These are phyloP conservation scores for Heliamphora exappendiculata DNA, from an alignment of 148 eudicot genomes.

Conservation along the genomic window DNA sequence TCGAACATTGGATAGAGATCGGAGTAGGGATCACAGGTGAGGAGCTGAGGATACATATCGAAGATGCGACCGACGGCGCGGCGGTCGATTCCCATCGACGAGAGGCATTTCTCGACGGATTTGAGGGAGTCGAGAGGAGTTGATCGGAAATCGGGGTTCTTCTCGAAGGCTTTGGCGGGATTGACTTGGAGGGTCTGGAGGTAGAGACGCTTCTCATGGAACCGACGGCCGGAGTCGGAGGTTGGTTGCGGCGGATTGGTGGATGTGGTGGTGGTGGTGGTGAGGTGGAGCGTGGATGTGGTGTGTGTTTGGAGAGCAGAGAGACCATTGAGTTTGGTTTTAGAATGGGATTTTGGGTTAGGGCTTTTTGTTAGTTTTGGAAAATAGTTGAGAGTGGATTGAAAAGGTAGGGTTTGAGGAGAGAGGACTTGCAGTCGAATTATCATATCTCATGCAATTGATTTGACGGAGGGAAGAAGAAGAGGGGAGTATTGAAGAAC, in stretches of 20 bases:
- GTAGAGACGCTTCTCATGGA: conserved; percentile 66
- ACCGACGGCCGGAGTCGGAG: conserved; percentile 42
- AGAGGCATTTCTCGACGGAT: conserved; percentile 48
- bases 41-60: conserved; percentile 72
- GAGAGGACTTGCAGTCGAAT: not conserved
- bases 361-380: conserved; percentile 18
- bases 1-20: conserved; percentile 57
- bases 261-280: conserved; percentile 12
- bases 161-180: conserved; percentile 54
- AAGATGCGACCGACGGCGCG: conserved; percentile 58
- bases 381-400: not conserved
- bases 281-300: conserved; percentile 11
- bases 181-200: conserved; percentile 61
- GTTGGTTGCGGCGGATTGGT: conserved; percentile 13
- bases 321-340: not conserved
- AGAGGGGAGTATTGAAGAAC: not conserved
- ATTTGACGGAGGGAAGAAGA: not conserved
- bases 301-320: conserved; percentile 8
- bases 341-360: conserved; percentile 1
- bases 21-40: conserved; percentile 54
- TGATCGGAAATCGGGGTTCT: conserved; percentile 70
- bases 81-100: conserved; percentile 51
- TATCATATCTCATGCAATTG: not conserved
- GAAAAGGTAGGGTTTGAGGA: conserved; percentile 11
- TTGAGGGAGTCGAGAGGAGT: conserved; percentile 43